A percentile compares a stretch with the other conserved stretches of the same genome.
phyloP scores from a whole-genome alignment of 108 stramenopile species.

The Skeletonema tropicum region DNA sequence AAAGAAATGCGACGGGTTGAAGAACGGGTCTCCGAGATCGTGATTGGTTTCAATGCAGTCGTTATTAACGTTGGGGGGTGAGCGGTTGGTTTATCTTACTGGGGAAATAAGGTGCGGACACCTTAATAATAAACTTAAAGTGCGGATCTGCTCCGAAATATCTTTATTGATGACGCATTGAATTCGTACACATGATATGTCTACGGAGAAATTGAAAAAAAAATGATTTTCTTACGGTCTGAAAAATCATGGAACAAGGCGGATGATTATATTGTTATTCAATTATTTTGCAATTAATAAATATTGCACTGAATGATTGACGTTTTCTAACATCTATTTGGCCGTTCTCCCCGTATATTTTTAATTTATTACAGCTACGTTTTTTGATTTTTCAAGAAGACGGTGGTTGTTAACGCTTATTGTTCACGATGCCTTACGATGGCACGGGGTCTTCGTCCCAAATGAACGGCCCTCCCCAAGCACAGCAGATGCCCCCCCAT shows the following conservation, averaged over 20 bases:
- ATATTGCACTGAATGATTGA: neutral
- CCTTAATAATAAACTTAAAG: neutral
- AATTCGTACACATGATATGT: neutral
- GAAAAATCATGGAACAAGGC: neutral
- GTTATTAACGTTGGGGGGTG: neutral
- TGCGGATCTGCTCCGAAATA: neutral
- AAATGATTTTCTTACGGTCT: neutral
- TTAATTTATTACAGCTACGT: neutral
- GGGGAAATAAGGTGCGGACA: neutral
- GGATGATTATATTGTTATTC: neutral
- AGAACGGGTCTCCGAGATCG: neutral
- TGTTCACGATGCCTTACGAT: neutral
- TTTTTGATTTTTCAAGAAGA: conserved; percentile 5
- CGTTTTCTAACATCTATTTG: neutral
- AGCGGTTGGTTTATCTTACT: neutral
- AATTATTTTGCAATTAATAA: conserved; percentile 4
- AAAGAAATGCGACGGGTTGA: neutral
- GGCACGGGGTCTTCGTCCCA: conserved; percentile 3
- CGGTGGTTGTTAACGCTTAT: neutral
- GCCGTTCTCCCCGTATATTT: neutral
- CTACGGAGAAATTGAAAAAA: neutral
- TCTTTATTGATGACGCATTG: neutral
- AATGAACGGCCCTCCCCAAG: conserved; percentile 9
- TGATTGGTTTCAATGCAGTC: neutral
- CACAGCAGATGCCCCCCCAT: conserved; percentile 7